These are phyloP conservation scores for Yamadazyma diddensiae DNA, from an alignment of 1,139 yeast genomes.

Conservation along the genomic window DNA sequence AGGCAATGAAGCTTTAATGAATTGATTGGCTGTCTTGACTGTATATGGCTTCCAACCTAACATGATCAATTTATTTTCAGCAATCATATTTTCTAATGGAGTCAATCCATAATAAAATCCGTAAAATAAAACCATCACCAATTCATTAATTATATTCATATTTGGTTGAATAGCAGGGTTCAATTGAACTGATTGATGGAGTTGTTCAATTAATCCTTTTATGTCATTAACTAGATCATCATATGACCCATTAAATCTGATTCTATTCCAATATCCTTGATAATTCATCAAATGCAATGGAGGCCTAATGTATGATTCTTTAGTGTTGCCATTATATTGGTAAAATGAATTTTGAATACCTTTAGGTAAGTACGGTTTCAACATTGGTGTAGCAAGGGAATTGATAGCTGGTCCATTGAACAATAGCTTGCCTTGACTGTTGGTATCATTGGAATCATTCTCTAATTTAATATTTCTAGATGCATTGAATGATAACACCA, in stretches of 20 bases:
- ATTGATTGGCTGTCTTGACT: constrained; percentile 12
- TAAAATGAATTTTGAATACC: constrained; percentile 24
- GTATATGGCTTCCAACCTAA: constrained; percentile 47
- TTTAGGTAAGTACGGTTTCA: constrained; percentile 40
- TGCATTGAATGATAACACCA: constrained; percentile 50
- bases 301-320: constrained; percentile 20
- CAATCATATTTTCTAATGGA: constrained; percentile 46
- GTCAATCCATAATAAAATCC: constrained; percentile 60
- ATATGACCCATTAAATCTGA: constrained; percentile 41
- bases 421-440: constrained; percentile 4
- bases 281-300: constrained; percentile 38
- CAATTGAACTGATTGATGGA: constrained; percentile 4
- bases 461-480: constrained; percentile 28
- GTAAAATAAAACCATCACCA: constrained; percentile 52
- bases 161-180: constrained; percentile 3
- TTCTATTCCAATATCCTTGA: constrained; percentile 47
- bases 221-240: constrained; percentile 34
- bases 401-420: constrained; percentile 17
- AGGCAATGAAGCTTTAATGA: constrained; percentile 6
- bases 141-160: constrained; percentile 26
- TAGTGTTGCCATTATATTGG: constrained; percentile 6
- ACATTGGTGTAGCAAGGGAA: constrained; percentile 29
- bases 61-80: constrained; percentile 38
- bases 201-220: constrained; percentile 18
- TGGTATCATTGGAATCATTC: constrained; percentile 1